phyloP scores from a whole-genome alignment of 345 rosid genomes.

The Citrus hindsii region DNA sequence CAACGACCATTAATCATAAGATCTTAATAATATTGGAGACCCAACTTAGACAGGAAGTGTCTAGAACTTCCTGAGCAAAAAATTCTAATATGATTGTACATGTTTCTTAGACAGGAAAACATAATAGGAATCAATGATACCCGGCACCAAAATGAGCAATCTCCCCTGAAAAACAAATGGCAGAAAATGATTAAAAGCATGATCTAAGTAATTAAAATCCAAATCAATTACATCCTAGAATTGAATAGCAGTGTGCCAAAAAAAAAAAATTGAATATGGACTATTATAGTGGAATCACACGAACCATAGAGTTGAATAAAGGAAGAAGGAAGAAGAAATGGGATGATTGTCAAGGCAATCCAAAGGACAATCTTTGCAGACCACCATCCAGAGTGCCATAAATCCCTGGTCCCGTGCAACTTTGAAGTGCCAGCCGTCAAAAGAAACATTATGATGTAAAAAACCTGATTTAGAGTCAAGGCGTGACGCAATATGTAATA shows the following conservation, averaged over 20 bases:
- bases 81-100: constrained; percentile 22
- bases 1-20: constrained; percentile 7
- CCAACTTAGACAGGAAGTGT: constrained; percentile 9
- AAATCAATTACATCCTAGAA: background rate
- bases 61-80: constrained; percentile 8
- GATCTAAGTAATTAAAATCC: background rate
- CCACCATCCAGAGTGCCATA: constrained; percentile 99
- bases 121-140: constrained; percentile 40
- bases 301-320: constrained; percentile 75
- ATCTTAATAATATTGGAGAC: background rate
- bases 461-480: constrained; percentile 49
- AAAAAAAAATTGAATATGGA: background rate
- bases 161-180: constrained; percentile 59
- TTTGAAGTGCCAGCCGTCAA: constrained; percentile 67
- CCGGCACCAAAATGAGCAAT: constrained; percentile 99
- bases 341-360: constrained; percentile 53
- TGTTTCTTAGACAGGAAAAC: constrained; percentile 13
- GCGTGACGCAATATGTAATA: background rate
- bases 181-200: background rate
- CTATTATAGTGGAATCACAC: constrained; percentile 16
- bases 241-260: background rate
- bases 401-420: constrained; percentile 55
- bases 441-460: constrained; percentile 71
- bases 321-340: constrained; percentile 72
- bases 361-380: constrained; percentile 59